Conservation (phyloP, 164 flowering plant genomes). For the grape (Vitis vinifera) region DNA sequence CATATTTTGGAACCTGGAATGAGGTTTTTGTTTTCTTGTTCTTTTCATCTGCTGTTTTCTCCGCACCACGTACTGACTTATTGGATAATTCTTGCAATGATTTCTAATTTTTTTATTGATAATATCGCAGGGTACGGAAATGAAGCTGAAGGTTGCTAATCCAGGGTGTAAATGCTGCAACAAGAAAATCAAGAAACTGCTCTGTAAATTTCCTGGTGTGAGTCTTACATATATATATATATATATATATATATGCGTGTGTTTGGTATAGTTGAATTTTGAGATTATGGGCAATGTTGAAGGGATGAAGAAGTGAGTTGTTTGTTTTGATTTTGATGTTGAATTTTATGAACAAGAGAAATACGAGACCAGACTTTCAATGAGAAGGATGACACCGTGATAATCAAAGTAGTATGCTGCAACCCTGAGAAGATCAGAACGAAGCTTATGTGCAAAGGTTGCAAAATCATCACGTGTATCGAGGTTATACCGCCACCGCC, state of each 20-base stretch:
- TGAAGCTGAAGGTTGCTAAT: constrained; percentile 47
- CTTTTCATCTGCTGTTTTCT: too few relatives aligned
- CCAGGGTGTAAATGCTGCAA: constrained; percentile 43
- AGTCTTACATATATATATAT: too few relatives aligned
- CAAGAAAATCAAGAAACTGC: constrained; percentile 51
- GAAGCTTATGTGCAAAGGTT: constrained; percentile 35
- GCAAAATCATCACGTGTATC: constrained; percentile 24
- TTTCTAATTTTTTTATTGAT: too few relatives aligned
- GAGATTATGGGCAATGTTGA: neutral
- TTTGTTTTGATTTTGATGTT: neutral
- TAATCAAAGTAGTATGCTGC: constrained; percentile 32
- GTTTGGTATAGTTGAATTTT: too few relatives aligned
- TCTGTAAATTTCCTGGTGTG: constrained; percentile 53
- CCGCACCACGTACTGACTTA: too few relatives aligned
- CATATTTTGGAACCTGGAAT: too few relatives aligned
- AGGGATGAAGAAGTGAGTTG: neutral
- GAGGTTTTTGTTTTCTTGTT: too few relatives aligned
- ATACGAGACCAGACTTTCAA: constrained; percentile 39
- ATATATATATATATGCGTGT: neutral
- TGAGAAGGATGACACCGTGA: constrained; percentile 35
- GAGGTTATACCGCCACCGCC: constrained; percentile 12
- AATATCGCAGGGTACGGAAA: constrained; percentile 14
- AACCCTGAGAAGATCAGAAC: constrained; percentile 30
- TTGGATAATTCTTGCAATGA: too few relatives aligned
- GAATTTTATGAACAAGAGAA: constrained; percentile 21